Conservation (phyloP, 2,329 filamentous ascomycete genomes). For the Colletotrichum sp. region DNA sequence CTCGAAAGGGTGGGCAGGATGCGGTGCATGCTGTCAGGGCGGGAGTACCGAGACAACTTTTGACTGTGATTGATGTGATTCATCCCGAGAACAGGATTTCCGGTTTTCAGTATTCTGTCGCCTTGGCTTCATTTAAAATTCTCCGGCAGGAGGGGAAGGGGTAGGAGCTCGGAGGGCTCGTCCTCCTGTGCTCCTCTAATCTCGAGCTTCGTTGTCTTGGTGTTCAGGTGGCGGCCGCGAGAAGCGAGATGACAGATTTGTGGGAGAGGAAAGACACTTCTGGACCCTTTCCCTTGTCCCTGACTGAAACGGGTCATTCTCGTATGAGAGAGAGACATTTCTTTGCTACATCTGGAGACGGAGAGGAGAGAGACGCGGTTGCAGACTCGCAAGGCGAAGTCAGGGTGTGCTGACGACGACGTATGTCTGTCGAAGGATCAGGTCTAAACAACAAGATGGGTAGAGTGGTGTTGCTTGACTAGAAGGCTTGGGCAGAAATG, state of each 20-base stretch:
- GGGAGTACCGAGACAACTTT: neutral
- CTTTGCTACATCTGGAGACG: neutral
- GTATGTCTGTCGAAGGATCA: neutral
- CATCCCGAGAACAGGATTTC: neutral
- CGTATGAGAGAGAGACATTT: neutral
- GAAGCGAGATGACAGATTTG: neutral
- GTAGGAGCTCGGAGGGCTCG: neutral
- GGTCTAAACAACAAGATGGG: neutral
- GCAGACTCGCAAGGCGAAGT: neutral
- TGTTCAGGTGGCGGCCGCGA: neutral
- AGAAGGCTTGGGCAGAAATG: neutral
- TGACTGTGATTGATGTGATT: neutral
- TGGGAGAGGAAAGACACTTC: neutral
- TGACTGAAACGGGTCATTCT: neutral
- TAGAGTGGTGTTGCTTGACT: fast-evolving
- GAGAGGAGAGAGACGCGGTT: neutral
- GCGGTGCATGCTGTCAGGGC: neutral
- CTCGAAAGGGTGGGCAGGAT: neutral
- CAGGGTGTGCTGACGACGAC: neutral
- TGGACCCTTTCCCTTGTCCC: neutral
- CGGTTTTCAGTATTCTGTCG: neutral
- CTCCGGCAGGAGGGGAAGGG: neutral
- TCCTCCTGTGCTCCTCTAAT: neutral
- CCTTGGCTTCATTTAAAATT: neutral
- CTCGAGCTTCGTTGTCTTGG: neutral